Percentiles rank a stretch among this genome's conserved stretches.
Evolutionary conservation across 495 filamentous ascomycete genomes (phyloP).

Genomic region (Umbilicaria muhlenbergii): DNA sequence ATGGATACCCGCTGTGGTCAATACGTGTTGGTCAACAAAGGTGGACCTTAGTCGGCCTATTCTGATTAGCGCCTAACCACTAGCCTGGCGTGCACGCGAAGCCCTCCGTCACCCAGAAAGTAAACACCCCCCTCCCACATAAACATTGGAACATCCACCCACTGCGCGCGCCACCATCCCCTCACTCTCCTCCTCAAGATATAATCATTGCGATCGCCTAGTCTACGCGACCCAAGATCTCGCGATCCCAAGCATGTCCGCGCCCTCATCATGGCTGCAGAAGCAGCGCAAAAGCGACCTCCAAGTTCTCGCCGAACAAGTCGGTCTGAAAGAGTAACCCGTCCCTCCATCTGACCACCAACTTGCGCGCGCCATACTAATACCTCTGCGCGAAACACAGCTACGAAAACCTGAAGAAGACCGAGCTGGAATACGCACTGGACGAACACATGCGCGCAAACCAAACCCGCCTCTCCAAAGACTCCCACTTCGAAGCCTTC

Average conservation of each 20-base stretch:
- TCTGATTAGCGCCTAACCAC: too few species aligned
- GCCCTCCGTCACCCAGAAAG: not conserved
- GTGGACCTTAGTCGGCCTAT: not conserved
- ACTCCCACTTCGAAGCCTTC: conserved; percentile 56
- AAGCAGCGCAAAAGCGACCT: conserved; percentile 77
- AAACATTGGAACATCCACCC: conserved; percentile 4
- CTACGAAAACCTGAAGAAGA: conserved; percentile 56
- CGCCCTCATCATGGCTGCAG: conserved; percentile 53
- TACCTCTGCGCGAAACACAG: conserved; percentile 25
- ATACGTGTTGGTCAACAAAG: not conserved
- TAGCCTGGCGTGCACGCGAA: too few species aligned
- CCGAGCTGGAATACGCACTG: conserved; percentile 63
- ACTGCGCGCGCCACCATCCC: not conserved
- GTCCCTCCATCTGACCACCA: not conserved
- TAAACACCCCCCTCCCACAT: conserved; percentile 11
- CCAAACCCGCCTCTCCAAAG: conserved; percentile 37
- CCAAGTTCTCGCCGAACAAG: conserved; percentile 52
- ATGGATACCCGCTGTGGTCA: not conserved
- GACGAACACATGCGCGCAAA: conserved; percentile 62
- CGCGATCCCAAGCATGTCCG: conserved; percentile 32
- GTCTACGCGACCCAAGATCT: conserved; percentile 22
- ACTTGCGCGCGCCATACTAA: not conserved
- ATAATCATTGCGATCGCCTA: conserved; percentile 29
- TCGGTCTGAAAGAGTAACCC: conserved; percentile 55
- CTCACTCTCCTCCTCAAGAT: not conserved